Conservation (phyloP, 164 flowering plant species). For the Santalum album region DNA sequence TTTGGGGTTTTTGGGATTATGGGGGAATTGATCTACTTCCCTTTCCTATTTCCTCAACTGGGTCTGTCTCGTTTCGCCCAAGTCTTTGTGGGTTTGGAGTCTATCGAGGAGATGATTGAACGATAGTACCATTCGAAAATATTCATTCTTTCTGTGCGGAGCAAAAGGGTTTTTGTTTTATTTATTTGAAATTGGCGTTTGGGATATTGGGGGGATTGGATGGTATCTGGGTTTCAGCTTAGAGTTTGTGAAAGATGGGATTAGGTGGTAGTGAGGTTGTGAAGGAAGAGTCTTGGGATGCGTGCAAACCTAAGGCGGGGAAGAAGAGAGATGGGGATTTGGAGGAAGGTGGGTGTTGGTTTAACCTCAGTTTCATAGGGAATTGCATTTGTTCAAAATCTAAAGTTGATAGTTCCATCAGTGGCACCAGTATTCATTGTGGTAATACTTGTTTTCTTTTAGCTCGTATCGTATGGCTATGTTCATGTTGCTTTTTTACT, state of each 20-base stretch:
- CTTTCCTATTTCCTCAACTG: no score
- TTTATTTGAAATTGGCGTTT: neutral
- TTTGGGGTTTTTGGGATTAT: neutral
- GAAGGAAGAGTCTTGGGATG: constrained; percentile 1
- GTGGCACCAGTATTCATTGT: constrained; percentile 33
- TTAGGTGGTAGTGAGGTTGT: neutral
- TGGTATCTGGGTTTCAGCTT: neutral
- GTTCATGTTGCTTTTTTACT: no score
- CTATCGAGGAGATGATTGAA: no score
- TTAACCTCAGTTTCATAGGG: constrained; percentile 44
- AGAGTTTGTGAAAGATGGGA: neutral
- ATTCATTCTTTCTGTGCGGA: no score
- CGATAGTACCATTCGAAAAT: no score
- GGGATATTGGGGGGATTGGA: neutral
- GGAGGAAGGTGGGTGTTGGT: constrained; percentile 58
- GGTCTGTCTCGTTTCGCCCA: no score
- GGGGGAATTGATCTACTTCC: no score
- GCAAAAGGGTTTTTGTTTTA: neutral
- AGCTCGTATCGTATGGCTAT: no score
- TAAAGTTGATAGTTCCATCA: constrained; percentile 46
- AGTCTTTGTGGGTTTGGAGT: no score
- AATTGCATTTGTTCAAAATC: constrained; percentile 73
- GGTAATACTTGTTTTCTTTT: constrained; percentile 21
- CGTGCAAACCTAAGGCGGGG: neutral
- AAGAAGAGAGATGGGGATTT: constrained; percentile 14